Evolutionary conservation across 2,329 filamentous ascomycete genomes (phyloP), one percentile per base, ranked within the genome.

Genomic region (Westerdykella sp.): DNA sequence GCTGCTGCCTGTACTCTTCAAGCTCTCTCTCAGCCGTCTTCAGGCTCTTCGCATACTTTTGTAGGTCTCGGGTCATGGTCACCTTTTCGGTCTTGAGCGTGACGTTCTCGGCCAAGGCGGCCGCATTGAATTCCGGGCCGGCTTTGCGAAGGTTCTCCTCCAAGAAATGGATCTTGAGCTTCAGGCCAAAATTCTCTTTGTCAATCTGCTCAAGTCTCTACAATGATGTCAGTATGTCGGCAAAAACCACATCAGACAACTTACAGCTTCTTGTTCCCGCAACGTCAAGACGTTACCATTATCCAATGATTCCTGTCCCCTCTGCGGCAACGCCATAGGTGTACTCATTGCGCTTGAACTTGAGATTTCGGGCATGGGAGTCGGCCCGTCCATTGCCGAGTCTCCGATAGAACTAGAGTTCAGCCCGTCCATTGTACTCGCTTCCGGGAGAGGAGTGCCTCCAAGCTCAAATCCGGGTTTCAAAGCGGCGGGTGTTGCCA

Each of bases 141-240:
- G 85, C 81, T 65, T 94, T 95, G 41, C 84, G 80, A 39, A 98
- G 71, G 12, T 87, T 87, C 55, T 97, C 88, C 65, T 98, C 89
- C 43, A 98, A 77, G 65, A 95, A 98, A 67, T 97, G 94, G 51
- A 97, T 93, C 65, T 95, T 94, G 68, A 97, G 82, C 69, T 97
- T 96, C 43, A 97, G 72, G 63, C 96, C 91, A 63, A 97, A 98
- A 37, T 98, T 98, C 62, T 97, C 93, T 72, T 98, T 98, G 63
- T 96, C 89, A 56, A 98, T 91, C 61, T 87, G 87, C 70, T 96
- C 87, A 55, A 98, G 91, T 53, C 81, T 80, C 75, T 80, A 40
- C 22, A 13, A 35, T 14, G 10, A 4, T 14, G 9, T 35, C n/a
- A 23, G 32, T 13, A 15, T 10, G 7, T 15, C n/a, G n/a, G 15